Evolutionary conservation across 75 land plant genomes (phyloP), one percentile per base, ranked within the genome.

Genomic region (Adiantum capillusveneris): DNA sequence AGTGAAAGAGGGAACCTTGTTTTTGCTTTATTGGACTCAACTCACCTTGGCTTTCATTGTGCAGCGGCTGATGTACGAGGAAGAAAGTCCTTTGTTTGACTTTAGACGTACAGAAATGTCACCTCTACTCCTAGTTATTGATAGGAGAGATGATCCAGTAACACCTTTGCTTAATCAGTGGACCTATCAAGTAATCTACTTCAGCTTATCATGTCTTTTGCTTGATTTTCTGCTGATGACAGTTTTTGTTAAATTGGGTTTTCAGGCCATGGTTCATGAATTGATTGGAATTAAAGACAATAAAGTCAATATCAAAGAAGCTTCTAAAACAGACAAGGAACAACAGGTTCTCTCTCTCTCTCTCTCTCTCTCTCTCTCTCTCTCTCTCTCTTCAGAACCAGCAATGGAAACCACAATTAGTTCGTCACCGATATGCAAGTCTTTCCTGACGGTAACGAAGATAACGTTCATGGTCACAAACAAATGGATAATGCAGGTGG

Each of bases 261-360:
- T 46, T 41, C 72, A 95, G 99, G 99, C 97, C 59, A 95, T 95
- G 99, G 99, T 95, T 28, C 99, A 95, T 74, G 99, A 95, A 58
- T 75, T 95, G 29, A 74, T 95, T 56, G 99, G 86, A 28, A 90
- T 95, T 59, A 75, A 90, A 65, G 99, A 95, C 49, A 95, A 95
- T 31, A 87, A 82, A 64, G 99, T 95, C 17, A 81, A 84, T 54
- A 57, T 95, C 61, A 81, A 63, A 63, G 68, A 56, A 52, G 49
- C 71, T 49, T 76, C 82, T 6, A 84, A 86, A 57, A 59, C 75
- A 42, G 70, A 84, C 7, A 90, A 95, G 52, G 99, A 90, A 60
- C 82, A 84, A 53, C 86, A 95, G 91, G 99, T 93, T 59, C 53
- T 41, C 52, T 6, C 3, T 49, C n/a, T n/a, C n/a, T n/a, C n/a